phyloP scores from a whole-genome alignment of 129 eudicot species.

The Cynara cardunculus region DNA sequence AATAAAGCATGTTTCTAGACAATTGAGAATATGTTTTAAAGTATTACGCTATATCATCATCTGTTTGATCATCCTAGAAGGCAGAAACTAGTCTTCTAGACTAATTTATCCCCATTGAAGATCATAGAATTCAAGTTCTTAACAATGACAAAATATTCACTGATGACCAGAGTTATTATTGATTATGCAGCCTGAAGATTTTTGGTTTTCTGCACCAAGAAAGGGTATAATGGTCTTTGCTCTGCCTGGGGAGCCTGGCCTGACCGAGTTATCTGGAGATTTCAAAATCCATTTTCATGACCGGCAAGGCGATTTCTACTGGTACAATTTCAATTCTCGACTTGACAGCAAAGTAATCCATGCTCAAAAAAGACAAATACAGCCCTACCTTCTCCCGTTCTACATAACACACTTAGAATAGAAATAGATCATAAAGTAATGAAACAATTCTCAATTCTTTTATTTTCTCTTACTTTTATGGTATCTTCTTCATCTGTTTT shows the following conservation, averaged over 20 bases:
- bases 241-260: slow-evolving; percentile 95
- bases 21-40: neutral
- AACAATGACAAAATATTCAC: neutral
- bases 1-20: slow-evolving; percentile 1
- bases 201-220: slow-evolving; percentile 92
- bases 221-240: slow-evolving; percentile 97
- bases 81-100: neutral
- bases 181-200: slow-evolving; percentile 81
- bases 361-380: neutral
- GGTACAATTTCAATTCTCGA: slow-evolving; percentile 34
- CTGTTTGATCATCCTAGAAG: neutral
- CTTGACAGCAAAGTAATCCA: neutral
- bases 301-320: slow-evolving; percentile 93
- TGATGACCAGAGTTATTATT: neutral
- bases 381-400: too few species aligned
- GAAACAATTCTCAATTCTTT: neutral
- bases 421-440: neutral
- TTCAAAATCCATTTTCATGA: slow-evolving; percentile 92
- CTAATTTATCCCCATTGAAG: neutral
- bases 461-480: neutral
- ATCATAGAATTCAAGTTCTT: neutral
- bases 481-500: neutral
- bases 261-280: slow-evolving; percentile 84
- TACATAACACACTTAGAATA: neutral
- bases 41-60: neutral